Percentiles rank a stretch among this genome's conserved stretches.
These are phyloP conservation scores for Echites panduratus DNA, from an alignment of 257 asterid species.

Conservation along the genomic window DNA sequence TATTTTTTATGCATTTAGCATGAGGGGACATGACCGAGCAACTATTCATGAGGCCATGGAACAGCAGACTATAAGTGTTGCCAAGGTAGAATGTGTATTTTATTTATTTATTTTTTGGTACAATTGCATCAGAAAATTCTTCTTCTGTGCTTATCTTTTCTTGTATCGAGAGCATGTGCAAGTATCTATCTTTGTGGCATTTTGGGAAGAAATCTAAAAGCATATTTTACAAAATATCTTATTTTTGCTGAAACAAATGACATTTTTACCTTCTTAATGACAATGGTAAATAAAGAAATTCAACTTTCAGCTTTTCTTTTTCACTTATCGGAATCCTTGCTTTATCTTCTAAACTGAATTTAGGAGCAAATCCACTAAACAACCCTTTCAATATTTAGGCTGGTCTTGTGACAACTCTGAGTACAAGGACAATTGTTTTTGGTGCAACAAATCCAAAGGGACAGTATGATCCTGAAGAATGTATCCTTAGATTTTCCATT, in stretches of 20 bases:
- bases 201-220: neutral
- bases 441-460: slow-evolving; percentile 99
- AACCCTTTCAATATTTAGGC: slow-evolving; percentile 46
- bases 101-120: neutral
- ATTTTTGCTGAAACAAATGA: no score
- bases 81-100: slow-evolving; percentile 55
- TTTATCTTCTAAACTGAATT: slow-evolving; percentile 5
- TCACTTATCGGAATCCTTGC: neutral
- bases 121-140: no score
- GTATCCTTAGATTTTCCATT: slow-evolving; percentile 42
- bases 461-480: slow-evolving; percentile 85
- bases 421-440: slow-evolving; percentile 86
- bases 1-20: slow-evolving; percentile 39
- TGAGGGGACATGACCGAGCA: slow-evolving; percentile 95
- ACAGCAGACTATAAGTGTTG: slow-evolving; percentile 98
- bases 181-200: neutral
- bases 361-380: neutral
- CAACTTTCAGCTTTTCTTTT: neutral
- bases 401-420: slow-evolving; percentile 96
- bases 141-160: neutral
- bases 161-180: neutral
- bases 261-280: neutral
- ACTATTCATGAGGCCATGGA: slow-evolving; percentile 99
- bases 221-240: neutral
- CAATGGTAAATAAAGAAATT: neutral